Percentiles rank a stretch among this genome's conserved stretches.
Evolutionary conservation across 2,329 filamentous ascomycete genomes (phyloP).

Genomic region (Fusarium sp.): DNA sequence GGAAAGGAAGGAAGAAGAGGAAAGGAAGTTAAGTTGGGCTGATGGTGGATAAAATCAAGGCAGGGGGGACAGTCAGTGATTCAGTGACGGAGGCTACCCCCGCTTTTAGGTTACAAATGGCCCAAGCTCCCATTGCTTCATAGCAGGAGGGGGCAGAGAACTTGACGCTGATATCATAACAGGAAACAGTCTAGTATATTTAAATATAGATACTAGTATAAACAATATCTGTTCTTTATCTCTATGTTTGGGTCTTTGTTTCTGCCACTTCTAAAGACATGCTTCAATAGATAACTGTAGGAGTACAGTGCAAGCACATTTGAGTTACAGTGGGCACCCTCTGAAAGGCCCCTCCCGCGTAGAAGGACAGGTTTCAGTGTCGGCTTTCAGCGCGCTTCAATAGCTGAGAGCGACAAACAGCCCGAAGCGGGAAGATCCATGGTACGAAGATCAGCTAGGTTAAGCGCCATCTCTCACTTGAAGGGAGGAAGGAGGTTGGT

Average conservation of each 20-base stretch:
- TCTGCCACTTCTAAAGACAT: neutral
- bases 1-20: slow-evolving; percentile 22
- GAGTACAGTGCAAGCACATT: neutral
- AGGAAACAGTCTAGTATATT: neutral
- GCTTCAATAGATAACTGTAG: neutral
- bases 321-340: neutral
- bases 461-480: slow-evolving; percentile 11
- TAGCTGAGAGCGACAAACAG: neutral
- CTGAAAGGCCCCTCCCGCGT: neutral
- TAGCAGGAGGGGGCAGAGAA: neutral
- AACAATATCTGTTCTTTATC: neutral
- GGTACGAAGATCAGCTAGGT: slow-evolving; percentile 13
- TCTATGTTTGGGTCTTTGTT: neutral
- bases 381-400: slow-evolving; percentile 18
- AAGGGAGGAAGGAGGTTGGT: slow-evolving; percentile 28
- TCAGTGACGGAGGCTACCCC: slow-evolving; percentile 39
- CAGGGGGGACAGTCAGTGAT: slow-evolving; percentile 31
- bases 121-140: slow-evolving; percentile 29
- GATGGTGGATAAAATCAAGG: slow-evolving; percentile 32
- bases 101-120: slow-evolving; percentile 28
- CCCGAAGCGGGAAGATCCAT: slow-evolving; percentile 14
- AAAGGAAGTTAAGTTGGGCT: slow-evolving; percentile 31
- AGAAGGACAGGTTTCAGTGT: slow-evolving; percentile 33
- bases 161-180: slow-evolving; percentile 2
- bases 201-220: neutral